These are phyloP conservation scores for Herpetospermum pedunculosum DNA, from an alignment of 306 rosid species.

Conservation along the genomic window DNA sequence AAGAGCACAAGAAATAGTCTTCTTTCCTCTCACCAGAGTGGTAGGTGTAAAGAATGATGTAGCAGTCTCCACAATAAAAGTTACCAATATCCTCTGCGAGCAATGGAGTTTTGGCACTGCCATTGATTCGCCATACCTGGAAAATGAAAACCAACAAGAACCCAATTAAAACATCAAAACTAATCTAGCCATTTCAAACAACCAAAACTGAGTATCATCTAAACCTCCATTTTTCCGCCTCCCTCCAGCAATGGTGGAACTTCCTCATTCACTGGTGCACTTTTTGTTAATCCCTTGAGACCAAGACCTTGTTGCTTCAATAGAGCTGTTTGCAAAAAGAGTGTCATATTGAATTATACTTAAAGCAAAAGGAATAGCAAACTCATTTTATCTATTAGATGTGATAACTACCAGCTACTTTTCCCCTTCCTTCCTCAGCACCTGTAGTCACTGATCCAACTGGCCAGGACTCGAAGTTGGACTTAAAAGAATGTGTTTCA, in stretches of 20 bases:
- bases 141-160: conserved; percentile 3
- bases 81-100: conserved; percentile 74
- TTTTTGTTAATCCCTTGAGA: conserved; percentile 74
- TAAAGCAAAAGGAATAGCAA: conserved; percentile 6
- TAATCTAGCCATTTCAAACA: background rate
- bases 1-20: conserved; percentile 85
- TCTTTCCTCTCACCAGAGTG: conserved; percentile 98
- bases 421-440: conserved; percentile 97
- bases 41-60: conserved; percentile 75
- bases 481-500: conserved; percentile 86
- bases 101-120: conserved; percentile 74
- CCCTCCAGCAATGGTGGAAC: conserved; percentile 97
- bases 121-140: conserved; percentile 93
- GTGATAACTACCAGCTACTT: conserved; percentile 70
- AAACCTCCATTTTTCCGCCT: conserved; percentile 95
- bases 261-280: conserved; percentile 66
- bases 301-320: conserved; percentile 99
- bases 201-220: conserved; percentile 15
- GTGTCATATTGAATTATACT: conserved; percentile 12
- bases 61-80: conserved; percentile 94
- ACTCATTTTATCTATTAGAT: conserved; percentile 15
- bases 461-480: conserved; percentile 96
- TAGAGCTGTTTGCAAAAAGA: conserved; percentile 51
- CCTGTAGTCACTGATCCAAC: conserved; percentile 65
- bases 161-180: conserved; percentile 12